phyloP scores from a whole-genome alignment of 2,329 filamentous ascomycete genomes.

The Xylariaceae sp. region DNA sequence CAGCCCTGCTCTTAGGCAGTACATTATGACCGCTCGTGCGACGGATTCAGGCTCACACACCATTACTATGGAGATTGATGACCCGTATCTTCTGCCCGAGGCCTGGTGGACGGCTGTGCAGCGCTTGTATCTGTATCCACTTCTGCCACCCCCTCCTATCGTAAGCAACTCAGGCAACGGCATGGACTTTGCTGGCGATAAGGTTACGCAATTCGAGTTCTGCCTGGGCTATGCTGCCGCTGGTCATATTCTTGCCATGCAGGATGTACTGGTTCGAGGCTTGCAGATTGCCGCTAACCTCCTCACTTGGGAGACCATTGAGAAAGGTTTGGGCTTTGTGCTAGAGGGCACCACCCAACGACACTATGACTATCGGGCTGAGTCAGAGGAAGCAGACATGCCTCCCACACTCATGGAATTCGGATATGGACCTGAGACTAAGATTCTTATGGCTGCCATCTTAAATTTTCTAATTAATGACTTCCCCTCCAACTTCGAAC shows the following conservation, averaged over 20 bases:
- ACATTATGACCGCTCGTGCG: conserved; percentile 41
- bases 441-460: conserved; percentile 59
- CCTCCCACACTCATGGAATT: conserved; percentile 42
- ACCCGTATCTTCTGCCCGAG: conserved; percentile 60
- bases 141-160: conserved; percentile 48
- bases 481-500: conserved; percentile 64
- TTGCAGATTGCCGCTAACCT: conserved; percentile 64
- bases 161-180: conserved; percentile 39
- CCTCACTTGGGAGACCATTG: conserved; percentile 67
- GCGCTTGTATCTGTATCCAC: conserved; percentile 60
- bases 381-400: conserved; percentile 25
- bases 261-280: conserved; percentile 61
- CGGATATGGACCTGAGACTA: conserved; percentile 61
- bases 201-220: conserved; percentile 55
- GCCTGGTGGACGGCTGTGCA: conserved; percentile 64
- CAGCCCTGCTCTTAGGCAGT: conserved; percentile 50
- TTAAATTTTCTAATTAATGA: conserved; percentile 65
- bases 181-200: conserved; percentile 46
- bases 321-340: conserved; percentile 63
- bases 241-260: conserved; percentile 63
- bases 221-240: conserved; percentile 70
- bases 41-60: conserved; percentile 43
- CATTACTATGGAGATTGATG: conserved; percentile 55
- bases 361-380: conserved; percentile 34
- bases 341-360: conserved; percentile 50